Base-by-base conservation (phyloP, 78 protist species). In the Dictyostelium firmibasis region DNA sequence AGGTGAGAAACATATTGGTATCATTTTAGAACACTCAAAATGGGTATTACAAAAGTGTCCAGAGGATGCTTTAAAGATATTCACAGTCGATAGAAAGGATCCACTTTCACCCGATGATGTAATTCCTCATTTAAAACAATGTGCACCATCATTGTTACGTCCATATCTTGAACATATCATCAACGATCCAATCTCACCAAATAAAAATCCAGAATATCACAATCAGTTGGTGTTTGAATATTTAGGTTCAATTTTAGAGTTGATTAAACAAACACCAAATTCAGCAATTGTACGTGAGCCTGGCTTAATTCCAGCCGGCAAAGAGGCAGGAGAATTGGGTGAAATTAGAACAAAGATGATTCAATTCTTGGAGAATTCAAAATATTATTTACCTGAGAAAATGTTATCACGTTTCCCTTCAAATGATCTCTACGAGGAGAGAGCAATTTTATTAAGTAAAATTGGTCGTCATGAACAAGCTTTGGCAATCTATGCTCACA, bases 401-500 rank as follows among this genome's bases (percentile, higher is more conserved):
- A 84, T 96, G 89, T 50, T 96, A 31, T 77, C 81, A 9, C 81
- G 88, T 70, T 96, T 96, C 88, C 97, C 97, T 16, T 27, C 31
- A 23, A n/a, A 85, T 41, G 96, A 95, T 50, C 83, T 96, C 35
- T 87, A 36, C 62, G 96, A 96, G 33, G 97, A 96, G 44, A 72
- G 95, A 47, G 97, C 96, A 11, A 86, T 96, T n/a, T 33, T 96
- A 2, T 81, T 96, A 35, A 57, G 82, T 29, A 84, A 82, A 60
- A 91, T 96, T 83, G 96, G 97, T 33, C 88, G 92, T 47, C 97
- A 96, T 81, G 95, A 81, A 62, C 89, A 86, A 88, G 97, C 96
- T 31, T 62, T 96, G 11, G 74, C 81, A 2, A 96, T 91, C 14
- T 96, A 84, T 72, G 97, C 96, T n/a, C 93, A 91, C 38, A 84